Evolutionary conservation across 495 filamentous ascomycete species (phyloP), one percentile per base, ranked within the genome.

Genomic region (Penicillium bovifimosum): DNA sequence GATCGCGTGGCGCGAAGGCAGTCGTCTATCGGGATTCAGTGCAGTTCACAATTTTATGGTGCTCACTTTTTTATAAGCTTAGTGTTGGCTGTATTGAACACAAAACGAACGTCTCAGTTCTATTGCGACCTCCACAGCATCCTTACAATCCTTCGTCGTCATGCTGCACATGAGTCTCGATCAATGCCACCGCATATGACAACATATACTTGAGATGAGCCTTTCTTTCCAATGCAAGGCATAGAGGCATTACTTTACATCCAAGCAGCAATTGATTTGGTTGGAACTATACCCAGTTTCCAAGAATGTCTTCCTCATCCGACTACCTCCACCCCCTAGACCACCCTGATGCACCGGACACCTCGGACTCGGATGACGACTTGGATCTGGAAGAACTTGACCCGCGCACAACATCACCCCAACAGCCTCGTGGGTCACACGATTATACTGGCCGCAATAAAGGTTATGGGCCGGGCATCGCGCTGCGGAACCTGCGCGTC

Each of bases 321-420:
- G 71, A 75, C 11, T 76, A 77, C 53, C 41, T 67, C 41, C 68
- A 71, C 47, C 64, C 67, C 31, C 56, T 63, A 38, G 66, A 64
- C 24, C 57, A 59, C 24, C 49, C 65, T 29, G 65, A 66, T 38
- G 63, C 67, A 36, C 54, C 62, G 40, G 60, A 53, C 49, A 67
- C 68, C 48, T 70, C 69, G 1, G 72, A 63, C 26, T 70, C 69
- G 14, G 87, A 88, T 38, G 67, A 75, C 39, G 78, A 80, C 54
- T 73, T 90, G 43, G 84, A 90, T 53, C 59, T 84, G 46, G 77
- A 89, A 59, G 87, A 90, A 75, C 80, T 90, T 33, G 86, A 88
- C 56, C 85, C 84, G 13, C 67, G 66, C 20, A 67, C 75, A 16
- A 67, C 73, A 20, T 55, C 68, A 31, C 65, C 67, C 20, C 69